These are phyloP conservation scores for Fusarium sarcochroum DNA, from an alignment of 2,329 filamentous ascomycete species.

Conservation along the genomic window DNA sequence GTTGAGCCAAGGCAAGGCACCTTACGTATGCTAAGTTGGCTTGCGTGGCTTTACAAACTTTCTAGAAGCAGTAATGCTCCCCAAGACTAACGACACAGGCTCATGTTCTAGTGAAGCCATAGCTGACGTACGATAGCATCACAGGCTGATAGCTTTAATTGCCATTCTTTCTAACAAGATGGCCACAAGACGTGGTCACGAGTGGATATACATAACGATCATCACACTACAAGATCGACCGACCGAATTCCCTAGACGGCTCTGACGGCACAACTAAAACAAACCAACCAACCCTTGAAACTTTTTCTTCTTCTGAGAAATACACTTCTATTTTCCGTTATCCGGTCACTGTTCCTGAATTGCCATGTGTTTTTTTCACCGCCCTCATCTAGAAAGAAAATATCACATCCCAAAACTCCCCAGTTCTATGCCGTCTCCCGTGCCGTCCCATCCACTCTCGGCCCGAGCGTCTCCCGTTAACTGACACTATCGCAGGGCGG, in stretches of 20 bases:
- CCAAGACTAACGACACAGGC: too few species aligned
- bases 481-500: not conserved
- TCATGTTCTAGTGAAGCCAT: not conserved
- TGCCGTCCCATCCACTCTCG: conserved; percentile 28
- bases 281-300: conserved; percentile 14
- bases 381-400: not conserved
- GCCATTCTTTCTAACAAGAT: not conserved
- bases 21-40: too few species aligned
- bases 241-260: conserved; percentile 24
- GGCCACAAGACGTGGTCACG: conserved; percentile 3
- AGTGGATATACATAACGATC: not conserved
- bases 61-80: not conserved
- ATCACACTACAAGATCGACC: conserved; percentile 18
- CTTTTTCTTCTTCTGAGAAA: not conserved
- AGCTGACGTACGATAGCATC: conserved; percentile 24
- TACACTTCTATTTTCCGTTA: conserved; percentile 5
- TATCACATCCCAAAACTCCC: not conserved
- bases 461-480: conserved; percentile 11
- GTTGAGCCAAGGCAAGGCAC: too few species aligned
- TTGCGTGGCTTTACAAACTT: conserved; percentile 7
- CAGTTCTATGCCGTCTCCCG: conserved; percentile 19
- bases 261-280: conserved; percentile 32
- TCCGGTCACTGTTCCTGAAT: not conserved
- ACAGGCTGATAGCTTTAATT: not conserved
- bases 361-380: not conserved